These are phyloP conservation scores for Starmera stellimalicola DNA, from an alignment of 1,139 yeast species.

Conservation along the genomic window DNA sequence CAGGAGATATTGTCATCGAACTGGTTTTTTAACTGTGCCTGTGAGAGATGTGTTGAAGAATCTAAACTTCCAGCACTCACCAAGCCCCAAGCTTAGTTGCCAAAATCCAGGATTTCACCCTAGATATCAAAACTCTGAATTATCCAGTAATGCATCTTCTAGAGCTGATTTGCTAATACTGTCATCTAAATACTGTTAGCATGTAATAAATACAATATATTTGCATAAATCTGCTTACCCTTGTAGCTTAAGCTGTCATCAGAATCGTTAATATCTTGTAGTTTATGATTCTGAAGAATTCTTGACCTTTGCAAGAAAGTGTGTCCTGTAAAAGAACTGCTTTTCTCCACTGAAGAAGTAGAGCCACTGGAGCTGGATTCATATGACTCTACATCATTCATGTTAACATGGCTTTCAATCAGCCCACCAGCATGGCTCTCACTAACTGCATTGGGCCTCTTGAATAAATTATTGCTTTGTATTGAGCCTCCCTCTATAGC, in stretches of 20 bases:
- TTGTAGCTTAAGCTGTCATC: constrained; percentile 9
- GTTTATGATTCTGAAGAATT: constrained; percentile 13
- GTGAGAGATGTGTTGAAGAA: constrained; percentile 34
- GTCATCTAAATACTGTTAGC: constrained; percentile 2
- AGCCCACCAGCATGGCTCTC: too few relatives aligned
- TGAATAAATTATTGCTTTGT: too few relatives aligned
- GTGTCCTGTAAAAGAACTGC: constrained; percentile 8
- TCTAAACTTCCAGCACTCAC: too few relatives aligned
- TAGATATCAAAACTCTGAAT: constrained; percentile 10
- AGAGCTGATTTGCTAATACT: constrained; percentile 35
- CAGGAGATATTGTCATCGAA: constrained; percentile 34
- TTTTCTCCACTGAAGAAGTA: constrained; percentile 3
- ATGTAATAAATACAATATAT: background rate
- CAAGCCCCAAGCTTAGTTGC: constrained; percentile 7
- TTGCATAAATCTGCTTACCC: background rate
- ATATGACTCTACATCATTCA: too few relatives aligned
- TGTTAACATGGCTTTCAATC: too few relatives aligned
- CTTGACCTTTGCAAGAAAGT: constrained; percentile 16
- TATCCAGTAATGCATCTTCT: constrained; percentile 33
- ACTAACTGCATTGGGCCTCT: too few relatives aligned
- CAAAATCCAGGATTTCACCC: too few relatives aligned
- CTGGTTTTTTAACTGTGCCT: constrained; percentile 58
- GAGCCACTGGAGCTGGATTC: background rate
- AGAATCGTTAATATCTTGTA: constrained; percentile 10
- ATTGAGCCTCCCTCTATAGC: too few relatives aligned